Percentiles rank a stretch among this genome's conserved stretches.
These are phyloP conservation scores for Marchantia paleacea DNA, from an alignment of 225 moss, liverwort and hornwort genomes.

Conservation along the genomic window DNA sequence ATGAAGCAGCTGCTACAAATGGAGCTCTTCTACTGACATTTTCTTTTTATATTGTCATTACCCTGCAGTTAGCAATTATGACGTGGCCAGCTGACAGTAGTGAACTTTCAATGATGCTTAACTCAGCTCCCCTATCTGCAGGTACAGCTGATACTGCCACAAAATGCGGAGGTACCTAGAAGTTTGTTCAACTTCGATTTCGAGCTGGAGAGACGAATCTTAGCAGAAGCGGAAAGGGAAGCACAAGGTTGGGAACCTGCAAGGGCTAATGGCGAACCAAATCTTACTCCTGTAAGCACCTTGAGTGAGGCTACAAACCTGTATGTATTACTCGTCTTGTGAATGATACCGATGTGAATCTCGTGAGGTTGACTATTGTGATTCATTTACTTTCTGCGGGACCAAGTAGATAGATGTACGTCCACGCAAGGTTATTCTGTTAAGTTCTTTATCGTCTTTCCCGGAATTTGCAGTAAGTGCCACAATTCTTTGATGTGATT, in stretches of 20 bases:
- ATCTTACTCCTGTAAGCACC: constrained; percentile 56
- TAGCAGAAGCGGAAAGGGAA: constrained; percentile 75
- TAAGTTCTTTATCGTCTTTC: not conserved
- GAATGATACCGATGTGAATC: not conserved
- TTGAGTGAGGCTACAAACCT: not conserved
- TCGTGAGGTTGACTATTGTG: not conserved
- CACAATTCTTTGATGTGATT: no score
- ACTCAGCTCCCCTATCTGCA: constrained; percentile 20
- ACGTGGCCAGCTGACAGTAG: not conserved
- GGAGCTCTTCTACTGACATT: not conserved
- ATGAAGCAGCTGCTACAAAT: not conserved
- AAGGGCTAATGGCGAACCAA: constrained; percentile 54
- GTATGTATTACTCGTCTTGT: no score
- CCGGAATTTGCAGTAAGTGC: no score
- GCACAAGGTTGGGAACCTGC: constrained; percentile 43
- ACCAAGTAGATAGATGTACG: not conserved
- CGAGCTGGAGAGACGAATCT: constrained; percentile 86
- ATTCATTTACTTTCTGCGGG: not conserved
- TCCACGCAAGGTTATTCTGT: not conserved
- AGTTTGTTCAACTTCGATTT: constrained; percentile 88
- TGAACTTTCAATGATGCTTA: not conserved
- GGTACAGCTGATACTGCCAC: constrained; percentile 65
- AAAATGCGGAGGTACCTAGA: constrained; percentile 79
- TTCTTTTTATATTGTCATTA: not conserved
- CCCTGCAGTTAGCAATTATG: not conserved